A percentile compares a stretch with the other conserved stretches of the same genome.
Evolutionary conservation across 108 stramenopile genomes (phyloP).

Genomic region (Cyclotella kingstonii): DNA sequence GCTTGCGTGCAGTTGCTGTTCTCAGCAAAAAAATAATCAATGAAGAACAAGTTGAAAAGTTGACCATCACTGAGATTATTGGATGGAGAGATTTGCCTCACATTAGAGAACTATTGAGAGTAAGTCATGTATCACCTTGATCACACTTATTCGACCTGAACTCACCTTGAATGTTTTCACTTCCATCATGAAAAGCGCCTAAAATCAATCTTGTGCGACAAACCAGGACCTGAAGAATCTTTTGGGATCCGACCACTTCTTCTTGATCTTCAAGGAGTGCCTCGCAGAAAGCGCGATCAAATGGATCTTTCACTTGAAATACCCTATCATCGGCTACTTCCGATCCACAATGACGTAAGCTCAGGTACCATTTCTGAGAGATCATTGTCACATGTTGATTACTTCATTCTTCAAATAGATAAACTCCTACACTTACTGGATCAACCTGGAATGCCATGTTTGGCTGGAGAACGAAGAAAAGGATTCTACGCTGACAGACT

Average conservation of each 20-base stretch:
- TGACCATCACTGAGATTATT: constrained; percentile 19
- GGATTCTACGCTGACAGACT: constrained; percentile 20
- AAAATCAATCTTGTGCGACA: constrained; percentile 64
- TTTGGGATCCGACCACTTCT: constrained; percentile 84
- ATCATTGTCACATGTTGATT: constrained; percentile 33
- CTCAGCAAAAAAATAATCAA: constrained; percentile 26
- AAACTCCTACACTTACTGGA: constrained; percentile 22
- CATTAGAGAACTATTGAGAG: constrained; percentile 62
- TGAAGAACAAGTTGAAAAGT: constrained; percentile 3
- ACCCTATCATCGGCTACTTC: constrained; percentile 9
- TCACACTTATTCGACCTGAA: neutral
- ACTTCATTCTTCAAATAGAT: constrained; percentile 22
- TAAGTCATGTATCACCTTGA: constrained; percentile 42
- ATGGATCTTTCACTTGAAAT: constrained; percentile 47
- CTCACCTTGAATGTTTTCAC: neutral
- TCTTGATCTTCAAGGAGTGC: constrained; percentile 77
- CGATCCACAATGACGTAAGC: neutral
- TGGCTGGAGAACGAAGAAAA: constrained; percentile 22
- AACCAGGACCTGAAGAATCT: constrained; percentile 62
- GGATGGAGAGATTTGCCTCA: constrained; percentile 43
- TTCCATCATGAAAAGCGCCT: constrained; percentile 44
- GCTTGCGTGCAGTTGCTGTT: constrained; percentile 56
- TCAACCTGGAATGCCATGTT: constrained; percentile 26
- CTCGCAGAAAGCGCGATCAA: constrained; percentile 57
- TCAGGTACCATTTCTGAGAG: neutral